Evolutionary conservation across 2,329 filamentous ascomycete genomes (phyloP).

Genomic region (Sporothrix brunneoviolacea): DNA sequence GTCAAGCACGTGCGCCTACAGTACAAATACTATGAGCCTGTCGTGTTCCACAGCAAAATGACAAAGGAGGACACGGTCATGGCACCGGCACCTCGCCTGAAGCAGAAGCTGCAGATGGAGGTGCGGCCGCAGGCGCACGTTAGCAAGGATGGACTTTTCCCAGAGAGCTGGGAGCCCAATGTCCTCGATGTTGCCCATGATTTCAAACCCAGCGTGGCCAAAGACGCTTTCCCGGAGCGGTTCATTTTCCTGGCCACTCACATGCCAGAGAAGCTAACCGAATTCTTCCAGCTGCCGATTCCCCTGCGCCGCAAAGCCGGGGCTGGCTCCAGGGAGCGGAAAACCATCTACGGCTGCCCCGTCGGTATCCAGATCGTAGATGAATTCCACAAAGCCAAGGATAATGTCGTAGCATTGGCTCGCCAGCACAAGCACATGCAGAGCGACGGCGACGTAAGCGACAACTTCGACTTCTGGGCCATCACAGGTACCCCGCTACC

Average conservation of each 20-base stretch:
- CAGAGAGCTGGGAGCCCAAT: conserved; percentile 12
- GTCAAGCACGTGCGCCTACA: conserved; percentile 16
- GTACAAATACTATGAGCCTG: conserved; percentile 18
- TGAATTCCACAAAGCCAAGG: conserved; percentile 21
- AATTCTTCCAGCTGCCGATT: conserved; percentile 19
- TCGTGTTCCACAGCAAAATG: conserved; percentile 18
- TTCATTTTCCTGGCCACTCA: conserved; percentile 21
- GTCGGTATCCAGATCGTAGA: conserved; percentile 22
- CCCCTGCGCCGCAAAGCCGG: conserved; percentile 13
- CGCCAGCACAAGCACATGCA: conserved; percentile 17
- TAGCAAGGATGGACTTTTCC: conserved; percentile 14
- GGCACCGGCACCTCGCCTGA: conserved; percentile 17
- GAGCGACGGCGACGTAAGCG: neutral
- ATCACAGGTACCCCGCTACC: conserved; percentile 21
- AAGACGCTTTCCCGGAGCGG: conserved; percentile 20
- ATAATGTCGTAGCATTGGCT: conserved; percentile 13
- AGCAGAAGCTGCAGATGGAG: conserved; percentile 18
- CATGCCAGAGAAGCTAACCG: conserved; percentile 15
- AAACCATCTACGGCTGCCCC: conserved; percentile 20
- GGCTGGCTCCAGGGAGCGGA: conserved; percentile 5
- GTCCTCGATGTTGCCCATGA: conserved; percentile 9
- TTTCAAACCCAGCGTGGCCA: conserved; percentile 15
- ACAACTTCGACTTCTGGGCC: conserved; percentile 21
- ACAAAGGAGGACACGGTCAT: conserved; percentile 17
- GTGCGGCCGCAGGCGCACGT: conserved; percentile 6